Evolutionary conservation across 805 yeast species (phyloP).

Genomic region (Sugiyamaella qingdaonensis): DNA sequence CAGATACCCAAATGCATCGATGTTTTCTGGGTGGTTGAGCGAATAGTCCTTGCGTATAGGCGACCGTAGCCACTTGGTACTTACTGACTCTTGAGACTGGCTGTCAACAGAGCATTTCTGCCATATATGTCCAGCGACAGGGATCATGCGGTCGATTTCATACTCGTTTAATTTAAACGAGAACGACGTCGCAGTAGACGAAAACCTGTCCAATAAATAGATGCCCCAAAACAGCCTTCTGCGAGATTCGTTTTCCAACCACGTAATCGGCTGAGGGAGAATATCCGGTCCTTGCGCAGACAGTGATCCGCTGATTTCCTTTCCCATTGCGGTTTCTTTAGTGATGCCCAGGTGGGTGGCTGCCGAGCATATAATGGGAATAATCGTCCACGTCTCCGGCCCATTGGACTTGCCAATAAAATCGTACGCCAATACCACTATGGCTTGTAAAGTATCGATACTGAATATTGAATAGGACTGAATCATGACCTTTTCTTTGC

Average conservation of each 20-base stretch:
- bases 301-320: background rate
- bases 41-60: conserved; percentile 4
- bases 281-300: conserved; percentile 13
- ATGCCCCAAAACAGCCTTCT: conserved; percentile 27
- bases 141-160: conserved; percentile 23
- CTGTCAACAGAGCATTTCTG: background rate
- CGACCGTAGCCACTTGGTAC: conserved; percentile 13
- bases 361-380: conserved; percentile 24
- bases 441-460: conserved; percentile 24
- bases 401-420: conserved; percentile 27
- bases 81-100: background rate
- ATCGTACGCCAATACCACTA: conserved; percentile 24
- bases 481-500: conserved; percentile 22
- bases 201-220: conserved; percentile 23
- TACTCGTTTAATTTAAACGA: conserved; percentile 22
- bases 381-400: conserved; percentile 26
- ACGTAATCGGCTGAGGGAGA: conserved; percentile 10
- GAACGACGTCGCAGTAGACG: conserved; percentile 25
- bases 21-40: background rate
- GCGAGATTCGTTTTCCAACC: conserved; percentile 23
- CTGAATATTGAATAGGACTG: conserved; percentile 22
- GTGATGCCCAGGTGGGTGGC: conserved; percentile 17
- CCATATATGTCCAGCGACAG: conserved; percentile 18
- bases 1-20: conserved; percentile 21
- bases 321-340: conserved; percentile 9